phyloP scores from a whole-genome alignment of 208 protist genomes.

The Perkinsela sp. region DNA sequence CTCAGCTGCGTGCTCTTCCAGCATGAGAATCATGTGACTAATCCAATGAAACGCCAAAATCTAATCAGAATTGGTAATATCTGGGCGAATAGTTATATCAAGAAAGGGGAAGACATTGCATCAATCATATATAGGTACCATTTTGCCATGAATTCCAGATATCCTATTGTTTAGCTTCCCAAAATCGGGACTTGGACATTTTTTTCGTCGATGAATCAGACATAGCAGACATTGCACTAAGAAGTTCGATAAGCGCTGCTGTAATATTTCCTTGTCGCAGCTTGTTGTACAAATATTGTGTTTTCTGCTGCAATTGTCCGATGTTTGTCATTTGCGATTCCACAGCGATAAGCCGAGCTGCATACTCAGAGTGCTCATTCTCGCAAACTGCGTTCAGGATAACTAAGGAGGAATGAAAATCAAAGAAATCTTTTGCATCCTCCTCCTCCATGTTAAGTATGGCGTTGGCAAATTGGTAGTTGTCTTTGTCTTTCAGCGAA shows the following conservation, averaged over 20 bases:
- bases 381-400: slow-evolving; percentile 49
- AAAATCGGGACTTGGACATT: slow-evolving; percentile 44
- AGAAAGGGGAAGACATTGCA: too few relatives aligned
- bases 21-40: too few relatives aligned
- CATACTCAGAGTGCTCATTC: slow-evolving; percentile 66
- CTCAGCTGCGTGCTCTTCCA: too few relatives aligned
- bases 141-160: too few relatives aligned
- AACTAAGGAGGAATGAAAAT: slow-evolving; percentile 47
- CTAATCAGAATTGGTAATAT: too few relatives aligned
- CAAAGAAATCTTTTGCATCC: slow-evolving; percentile 50
- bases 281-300: slow-evolving; percentile 66
- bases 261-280: slow-evolving; percentile 59
- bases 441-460: slow-evolving; percentile 50
- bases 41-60: too few relatives aligned
- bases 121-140: too few relatives aligned
- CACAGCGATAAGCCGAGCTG: slow-evolving; percentile 45
- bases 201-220: slow-evolving; percentile 37
- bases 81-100: too few relatives aligned
- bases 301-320: slow-evolving; percentile 29
- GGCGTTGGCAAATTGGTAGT: slow-evolving; percentile 51
- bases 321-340: slow-evolving; percentile 65
- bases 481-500: slow-evolving; percentile 45
- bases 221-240: slow-evolving; percentile 60
- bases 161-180: too few relatives aligned
- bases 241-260: slow-evolving; percentile 56